These are phyloP conservation scores for Apiotrichum siamense DNA, from an alignment of 1,284 basidiomycete genomes.

Conservation along the genomic window DNA sequence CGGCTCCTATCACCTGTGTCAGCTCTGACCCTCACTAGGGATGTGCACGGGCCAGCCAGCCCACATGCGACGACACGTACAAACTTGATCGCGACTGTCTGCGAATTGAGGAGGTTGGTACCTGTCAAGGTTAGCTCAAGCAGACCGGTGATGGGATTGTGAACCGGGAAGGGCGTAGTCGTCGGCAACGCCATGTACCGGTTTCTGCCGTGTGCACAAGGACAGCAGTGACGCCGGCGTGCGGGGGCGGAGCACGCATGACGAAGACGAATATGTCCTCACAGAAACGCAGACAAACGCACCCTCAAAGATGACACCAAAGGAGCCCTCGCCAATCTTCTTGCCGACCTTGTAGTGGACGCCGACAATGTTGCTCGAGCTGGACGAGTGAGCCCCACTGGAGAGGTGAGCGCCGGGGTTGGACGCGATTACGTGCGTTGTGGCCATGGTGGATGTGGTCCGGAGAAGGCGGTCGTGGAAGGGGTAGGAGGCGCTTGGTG, in stretches of 20 bases:
- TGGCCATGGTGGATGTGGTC: conserved; percentile 34
- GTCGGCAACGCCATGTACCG: too few species aligned
- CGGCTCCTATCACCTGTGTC: conserved; percentile 61
- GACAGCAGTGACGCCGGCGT: too few species aligned
- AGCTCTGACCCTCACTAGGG: conserved; percentile 8
- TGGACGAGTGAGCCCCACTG: conserved; percentile 36
- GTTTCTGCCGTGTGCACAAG: too few species aligned
- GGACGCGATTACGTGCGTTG: conserved; percentile 47
- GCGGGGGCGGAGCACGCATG: too few species aligned
- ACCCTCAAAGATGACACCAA: conserved; percentile 97
- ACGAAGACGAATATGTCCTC: not conserved
- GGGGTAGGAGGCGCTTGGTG: conserved; percentile 5
- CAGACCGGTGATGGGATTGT: too few species aligned
- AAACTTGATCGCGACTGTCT: conserved; percentile 97
- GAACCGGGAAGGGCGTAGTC: too few species aligned
- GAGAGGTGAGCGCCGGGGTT: conserved; percentile 42
- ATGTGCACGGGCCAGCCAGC: not conserved
- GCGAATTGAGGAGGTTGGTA: conserved; percentile 88
- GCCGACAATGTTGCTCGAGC: conserved; percentile 49
- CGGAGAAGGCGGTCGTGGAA: not conserved
- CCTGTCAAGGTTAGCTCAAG: conserved; percentile 52
- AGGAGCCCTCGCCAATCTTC: conserved; percentile 69
- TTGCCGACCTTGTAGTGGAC: conserved; percentile 59
- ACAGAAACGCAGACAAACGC: conserved; percentile 21
- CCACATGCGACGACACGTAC: conserved; percentile 52